phyloP scores from a whole-genome alignment of 1,284 basidiomycete genomes.

The Pyrrhoderma noxium region DNA sequence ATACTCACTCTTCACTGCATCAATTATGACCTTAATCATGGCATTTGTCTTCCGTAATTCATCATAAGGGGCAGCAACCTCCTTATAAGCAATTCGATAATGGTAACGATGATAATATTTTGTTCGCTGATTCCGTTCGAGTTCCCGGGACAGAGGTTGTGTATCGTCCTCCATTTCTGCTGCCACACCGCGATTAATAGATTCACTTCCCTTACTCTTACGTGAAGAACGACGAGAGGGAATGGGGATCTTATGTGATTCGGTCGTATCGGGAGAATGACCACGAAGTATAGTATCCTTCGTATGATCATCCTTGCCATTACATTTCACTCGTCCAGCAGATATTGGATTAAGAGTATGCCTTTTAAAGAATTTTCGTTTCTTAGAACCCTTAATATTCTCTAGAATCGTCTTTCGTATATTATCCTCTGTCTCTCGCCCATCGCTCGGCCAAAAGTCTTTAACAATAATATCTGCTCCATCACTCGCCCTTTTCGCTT shows the following conservation, averaged over 20 bases:
- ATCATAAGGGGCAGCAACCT: not conserved
- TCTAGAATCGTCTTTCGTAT: not conserved
- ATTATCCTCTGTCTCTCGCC: not conserved
- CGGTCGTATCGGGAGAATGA: not conserved
- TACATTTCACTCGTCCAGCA: not conserved
- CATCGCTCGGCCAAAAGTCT: not conserved
- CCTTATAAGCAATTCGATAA: conserved; percentile 3
- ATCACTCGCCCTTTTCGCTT: not conserved
- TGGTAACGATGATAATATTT: not conserved
- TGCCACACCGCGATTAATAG: no score
- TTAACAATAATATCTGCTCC: not conserved
- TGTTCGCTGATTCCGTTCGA: no score
- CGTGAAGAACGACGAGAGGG: no score
- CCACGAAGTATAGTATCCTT: not conserved
- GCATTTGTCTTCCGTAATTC: not conserved
- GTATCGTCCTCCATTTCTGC: no score
- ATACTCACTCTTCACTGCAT: not conserved
- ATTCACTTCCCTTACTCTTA: no score
- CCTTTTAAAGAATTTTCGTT: not conserved
- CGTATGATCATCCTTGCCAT: not conserved
- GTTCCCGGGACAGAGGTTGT: no score
- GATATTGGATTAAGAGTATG: not conserved
- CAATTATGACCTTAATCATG: not conserved
- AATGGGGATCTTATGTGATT: no score
- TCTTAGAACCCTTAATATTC: not conserved